A percentile compares a stretch with the other conserved stretches of the same genome.
phyloP scores from a whole-genome alignment of 2,329 filamentous ascomycete genomes.

The Oidium heveae region DNA sequence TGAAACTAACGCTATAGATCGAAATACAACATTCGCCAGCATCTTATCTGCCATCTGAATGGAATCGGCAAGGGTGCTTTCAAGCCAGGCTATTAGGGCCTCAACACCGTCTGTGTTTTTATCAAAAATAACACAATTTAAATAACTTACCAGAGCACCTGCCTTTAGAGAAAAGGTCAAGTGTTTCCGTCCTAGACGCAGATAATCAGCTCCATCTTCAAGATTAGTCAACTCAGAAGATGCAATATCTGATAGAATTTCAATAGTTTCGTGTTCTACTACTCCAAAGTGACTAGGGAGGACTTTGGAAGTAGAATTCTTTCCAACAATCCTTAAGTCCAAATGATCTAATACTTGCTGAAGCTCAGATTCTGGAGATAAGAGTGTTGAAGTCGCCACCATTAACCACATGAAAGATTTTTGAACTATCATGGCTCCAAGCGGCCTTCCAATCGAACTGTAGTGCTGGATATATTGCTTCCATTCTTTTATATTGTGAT shows the following conservation, averaged over 20 bases:
- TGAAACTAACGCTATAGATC: constrained; percentile 60
- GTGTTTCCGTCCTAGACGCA: constrained; percentile 67
- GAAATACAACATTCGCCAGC: constrained; percentile 55
- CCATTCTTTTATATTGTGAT: constrained; percentile 55
- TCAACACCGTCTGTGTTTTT: constrained; percentile 62
- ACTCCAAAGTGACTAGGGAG: constrained; percentile 18
- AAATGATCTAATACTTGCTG: constrained; percentile 40
- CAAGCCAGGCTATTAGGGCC: constrained; percentile 59
- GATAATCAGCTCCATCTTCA: constrained; percentile 73
- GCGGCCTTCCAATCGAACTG: constrained; percentile 47
- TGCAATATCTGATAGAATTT: constrained; percentile 45
- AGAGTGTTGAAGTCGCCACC: constrained; percentile 49
- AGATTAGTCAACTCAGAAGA: constrained; percentile 65
- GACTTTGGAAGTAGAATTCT: constrained; percentile 15
- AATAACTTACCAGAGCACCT: constrained; percentile 53
- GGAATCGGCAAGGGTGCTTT: constrained; percentile 53
- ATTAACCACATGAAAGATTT: constrained; percentile 71
- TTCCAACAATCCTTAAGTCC: constrained; percentile 41
- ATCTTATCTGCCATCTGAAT: constrained; percentile 59
- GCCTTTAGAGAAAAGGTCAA: constrained; percentile 72
- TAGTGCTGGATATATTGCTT: constrained; percentile 69
- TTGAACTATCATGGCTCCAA: constrained; percentile 80
- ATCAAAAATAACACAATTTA: constrained; percentile 66
- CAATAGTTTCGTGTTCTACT: constrained; percentile 28
- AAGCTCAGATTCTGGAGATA: constrained; percentile 36